These are phyloP conservation scores for Aeschynomene evenia DNA, from an alignment of 306 rosid species.

Conservation along the genomic window DNA sequence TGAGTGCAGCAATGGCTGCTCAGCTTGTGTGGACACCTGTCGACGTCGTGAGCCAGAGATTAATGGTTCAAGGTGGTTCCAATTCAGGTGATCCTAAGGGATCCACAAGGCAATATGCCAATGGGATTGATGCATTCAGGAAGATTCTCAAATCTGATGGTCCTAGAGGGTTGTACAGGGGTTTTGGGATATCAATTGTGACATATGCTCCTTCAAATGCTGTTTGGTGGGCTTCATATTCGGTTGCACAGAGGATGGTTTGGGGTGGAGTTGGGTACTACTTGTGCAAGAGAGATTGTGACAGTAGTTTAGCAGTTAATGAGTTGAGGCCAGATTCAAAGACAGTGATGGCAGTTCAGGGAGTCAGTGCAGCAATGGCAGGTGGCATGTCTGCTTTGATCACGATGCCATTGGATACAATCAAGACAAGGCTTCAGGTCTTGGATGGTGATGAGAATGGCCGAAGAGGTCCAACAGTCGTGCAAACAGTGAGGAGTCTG, in stretches of 20 bases:
- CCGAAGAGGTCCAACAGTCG: slow-evolving; percentile 57
- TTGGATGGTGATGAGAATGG: slow-evolving; percentile 75
- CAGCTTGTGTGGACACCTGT: slow-evolving; percentile 78
- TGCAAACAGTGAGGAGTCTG: slow-evolving; percentile 66
- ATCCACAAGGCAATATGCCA: slow-evolving; percentile 42
- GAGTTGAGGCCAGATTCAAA: slow-evolving; percentile 46
- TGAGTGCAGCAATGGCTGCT: slow-evolving; percentile 75
- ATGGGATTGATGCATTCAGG: slow-evolving; percentile 67
- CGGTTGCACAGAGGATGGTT: slow-evolving; percentile 57
- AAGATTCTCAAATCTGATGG: slow-evolving; percentile 60
- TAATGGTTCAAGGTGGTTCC: slow-evolving; percentile 61
- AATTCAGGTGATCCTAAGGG: slow-evolving; percentile 31
- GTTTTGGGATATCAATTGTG: slow-evolving; percentile 77
- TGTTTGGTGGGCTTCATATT: slow-evolving; percentile 85
- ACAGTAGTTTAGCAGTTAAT: slow-evolving; percentile 24
- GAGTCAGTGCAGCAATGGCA: slow-evolving; percentile 83
- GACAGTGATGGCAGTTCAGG: slow-evolving; percentile 67
- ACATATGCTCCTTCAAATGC: slow-evolving; percentile 83
- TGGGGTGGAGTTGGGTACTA: slow-evolving; percentile 62
- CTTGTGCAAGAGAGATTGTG: slow-evolving; percentile 40
- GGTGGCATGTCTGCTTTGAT: slow-evolving; percentile 73
- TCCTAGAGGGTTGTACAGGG: slow-evolving; percentile 62
- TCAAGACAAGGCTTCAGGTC: slow-evolving; percentile 77
- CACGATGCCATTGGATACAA: slow-evolving; percentile 75
- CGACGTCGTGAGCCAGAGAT: slow-evolving; percentile 76